Evolutionary conservation across 148 eudicot genomes (phyloP).

Genomic region (Chenopodium formosanum): DNA sequence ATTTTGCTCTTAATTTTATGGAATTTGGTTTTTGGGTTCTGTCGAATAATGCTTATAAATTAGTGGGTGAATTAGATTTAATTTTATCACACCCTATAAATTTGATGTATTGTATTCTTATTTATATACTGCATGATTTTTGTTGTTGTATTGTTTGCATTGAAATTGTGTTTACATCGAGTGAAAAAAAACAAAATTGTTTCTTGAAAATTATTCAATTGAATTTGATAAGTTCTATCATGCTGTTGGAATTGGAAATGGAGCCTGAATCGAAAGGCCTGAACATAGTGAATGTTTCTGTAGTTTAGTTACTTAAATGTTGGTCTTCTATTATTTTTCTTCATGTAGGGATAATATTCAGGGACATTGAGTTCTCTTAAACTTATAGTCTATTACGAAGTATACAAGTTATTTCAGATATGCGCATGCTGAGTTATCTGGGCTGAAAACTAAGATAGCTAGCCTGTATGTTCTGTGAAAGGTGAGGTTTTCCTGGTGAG

Average conservation of each 20-base stretch:
- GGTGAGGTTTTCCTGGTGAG: too few species aligned
- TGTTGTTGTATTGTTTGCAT: not conserved
- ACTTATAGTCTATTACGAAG: too few species aligned
- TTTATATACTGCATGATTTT: not conserved
- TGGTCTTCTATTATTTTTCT: not conserved
- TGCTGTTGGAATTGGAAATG: not conserved
- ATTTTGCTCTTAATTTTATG: not conserved
- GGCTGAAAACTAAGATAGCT: too few species aligned
- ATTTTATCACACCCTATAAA: not conserved
- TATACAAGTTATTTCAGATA: too few species aligned
- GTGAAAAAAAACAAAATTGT: too few species aligned
- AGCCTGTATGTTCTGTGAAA: too few species aligned
- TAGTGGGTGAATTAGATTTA: not conserved
- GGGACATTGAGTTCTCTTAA: too few species aligned
- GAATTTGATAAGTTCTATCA: not conserved
- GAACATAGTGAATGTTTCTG: not conserved
- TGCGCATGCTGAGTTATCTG: too few species aligned
- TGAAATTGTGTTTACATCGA: not conserved
- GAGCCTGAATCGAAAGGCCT: not conserved
- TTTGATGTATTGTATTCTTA: too few species aligned
- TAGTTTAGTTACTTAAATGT: not conserved
- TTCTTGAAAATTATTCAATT: not conserved
- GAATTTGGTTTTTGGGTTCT: constrained; percentile 16
- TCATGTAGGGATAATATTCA: not conserved
- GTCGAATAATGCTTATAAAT: not conserved